Base-by-base conservation (phyloP, 371 early-diverging fungal genomes). In the Haplosporangium sp. region DNA sequence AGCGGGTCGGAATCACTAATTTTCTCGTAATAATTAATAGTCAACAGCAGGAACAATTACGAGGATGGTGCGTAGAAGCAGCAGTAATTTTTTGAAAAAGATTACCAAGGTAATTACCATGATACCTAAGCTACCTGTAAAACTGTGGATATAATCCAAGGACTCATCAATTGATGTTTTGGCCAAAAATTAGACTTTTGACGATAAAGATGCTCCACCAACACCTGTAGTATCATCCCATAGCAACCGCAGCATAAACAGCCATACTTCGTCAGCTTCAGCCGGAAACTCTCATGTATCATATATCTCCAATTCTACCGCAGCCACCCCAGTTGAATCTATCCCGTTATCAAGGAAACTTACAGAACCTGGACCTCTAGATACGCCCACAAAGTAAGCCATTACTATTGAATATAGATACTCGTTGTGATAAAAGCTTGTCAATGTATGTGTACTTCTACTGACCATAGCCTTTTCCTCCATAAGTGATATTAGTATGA, bases 181-280 rank as follows among this genome's bases (percentile, higher is more conserved):
- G 11, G n/a, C 8, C 3, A 34, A 34, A 37, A 40, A 47, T 19
- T 42, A 78, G 78, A 78, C 57, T 63, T 78, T 78, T 67, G 78
- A 78, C n/a, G 78, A 78, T 65, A 78, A 72, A 53, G 78, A 78
- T 27, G 78, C 78, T 15, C 78, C 78, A 15, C 78, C 78, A 17
- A 78, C 62, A 35, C 77, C 77, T n/a, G 47, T 34, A 15, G 45
- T 72, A 42, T 72, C 72, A 2, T 20, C 55, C n/a, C 63, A 67
- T 35, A 71, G 10, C 27, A 64, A 63, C 58, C 15, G 37, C 20
- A 63, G 63, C 44, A 63, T 68, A 2, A 11, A 47, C 48, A 61
- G 65, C 19, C 65, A 65, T 27, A 19, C 71, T 2, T 71, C 71
- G 4, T 71, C 72, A 15, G 35, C 69, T 2, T 59, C 71, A 0